Conservation (phyloP, 2,329 filamentous ascomycete genomes). For the Geosmithia flava region DNA sequence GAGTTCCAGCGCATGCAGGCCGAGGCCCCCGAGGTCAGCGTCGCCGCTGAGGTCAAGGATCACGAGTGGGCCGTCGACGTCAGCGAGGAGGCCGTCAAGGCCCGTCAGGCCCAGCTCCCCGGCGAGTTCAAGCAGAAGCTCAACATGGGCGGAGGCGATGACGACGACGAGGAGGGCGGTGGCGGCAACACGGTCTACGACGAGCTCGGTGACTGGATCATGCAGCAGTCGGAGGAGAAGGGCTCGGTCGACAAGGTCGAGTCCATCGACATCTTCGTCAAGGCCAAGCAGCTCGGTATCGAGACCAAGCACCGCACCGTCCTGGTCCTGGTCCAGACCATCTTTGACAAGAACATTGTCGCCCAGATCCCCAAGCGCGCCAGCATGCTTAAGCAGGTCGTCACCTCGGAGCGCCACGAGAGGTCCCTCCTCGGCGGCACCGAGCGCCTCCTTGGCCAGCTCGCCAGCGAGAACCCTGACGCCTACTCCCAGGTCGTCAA, state of each 20-base stretch:
- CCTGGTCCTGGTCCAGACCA: conserved; percentile 79
- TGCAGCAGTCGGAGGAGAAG: conserved; percentile 57
- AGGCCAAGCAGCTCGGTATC: conserved; percentile 92
- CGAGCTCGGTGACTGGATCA: conserved; percentile 86
- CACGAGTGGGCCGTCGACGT: conserved; percentile 95
- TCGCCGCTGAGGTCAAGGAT: conserved; percentile 58
- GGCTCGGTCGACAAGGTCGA: conserved; percentile 68
- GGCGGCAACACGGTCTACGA: conserved; percentile 72
- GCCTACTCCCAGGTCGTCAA: conserved; percentile 66
- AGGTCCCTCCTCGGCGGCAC: conserved; percentile 92
- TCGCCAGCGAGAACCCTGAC: conserved; percentile 49
- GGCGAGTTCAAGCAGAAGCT: conserved; percentile 89
- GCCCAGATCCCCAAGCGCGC: conserved; percentile 79
- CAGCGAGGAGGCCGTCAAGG: conserved; percentile 88
- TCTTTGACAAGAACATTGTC: conserved; percentile 84
- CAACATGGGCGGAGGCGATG: conserved; percentile 65
- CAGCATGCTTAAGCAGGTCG: conserved; percentile 80
- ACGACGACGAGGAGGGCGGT: conserved; percentile 68
- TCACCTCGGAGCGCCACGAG: conserved; percentile 85
- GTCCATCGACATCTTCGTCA: conserved; percentile 86
- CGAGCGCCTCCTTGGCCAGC: conserved; percentile 70
- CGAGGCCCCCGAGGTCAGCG: conserved; percentile 32
- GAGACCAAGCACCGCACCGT: conserved; percentile 90
- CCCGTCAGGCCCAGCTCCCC: conserved; percentile 86
- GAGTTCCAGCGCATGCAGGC: conserved; percentile 78